Percentiles rank a stretch among this genome's conserved stretches.
Evolutionary conservation across 1,284 basidiomycete species (phyloP).

Genomic region (Butyriboletus regius): DNA sequence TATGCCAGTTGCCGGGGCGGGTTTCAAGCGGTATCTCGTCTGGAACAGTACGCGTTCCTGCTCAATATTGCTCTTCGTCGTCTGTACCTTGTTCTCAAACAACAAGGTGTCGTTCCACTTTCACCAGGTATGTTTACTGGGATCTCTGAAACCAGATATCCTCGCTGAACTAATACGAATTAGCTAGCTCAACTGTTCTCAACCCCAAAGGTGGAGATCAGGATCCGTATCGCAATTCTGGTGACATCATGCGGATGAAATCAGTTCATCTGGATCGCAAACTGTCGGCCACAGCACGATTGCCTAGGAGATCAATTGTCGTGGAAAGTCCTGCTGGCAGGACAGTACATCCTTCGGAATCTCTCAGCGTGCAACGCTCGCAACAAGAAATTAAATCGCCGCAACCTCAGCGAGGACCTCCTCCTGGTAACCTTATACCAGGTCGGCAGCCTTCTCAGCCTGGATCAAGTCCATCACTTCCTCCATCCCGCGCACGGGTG

Average conservation of each 20-base stretch:
- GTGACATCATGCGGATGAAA: conserved; percentile 91
- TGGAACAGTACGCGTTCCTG: conserved; percentile 97
- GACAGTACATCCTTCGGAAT: conserved; percentile 64
- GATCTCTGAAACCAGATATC: background rate
- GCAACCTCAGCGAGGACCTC: conserved; percentile 33
- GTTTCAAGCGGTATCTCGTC: conserved; percentile 84
- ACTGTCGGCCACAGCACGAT: conserved; percentile 80
- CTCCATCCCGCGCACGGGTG: conserved; percentile 35
- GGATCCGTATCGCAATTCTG: conserved; percentile 76
- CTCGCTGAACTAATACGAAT: conserved; percentile 14
- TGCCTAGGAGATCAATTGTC: conserved; percentile 91
- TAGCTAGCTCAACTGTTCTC: conserved; percentile 36
- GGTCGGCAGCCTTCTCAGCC: conserved; percentile 31
- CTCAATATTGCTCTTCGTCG: conserved; percentile 91
- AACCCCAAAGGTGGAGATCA: conserved; percentile 37
- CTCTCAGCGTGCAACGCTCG: conserved; percentile 37
- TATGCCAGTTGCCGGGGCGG: conserved; percentile 60
- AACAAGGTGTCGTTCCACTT: conserved; percentile 81
- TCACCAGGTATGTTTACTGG: conserved; percentile 54
- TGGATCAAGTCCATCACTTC: conserved; percentile 31
- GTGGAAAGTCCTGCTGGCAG: conserved; percentile 92
- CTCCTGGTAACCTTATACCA: conserved; percentile 30
- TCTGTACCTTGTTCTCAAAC: conserved; percentile 83
- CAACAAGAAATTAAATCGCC: conserved; percentile 30
- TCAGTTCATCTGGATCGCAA: conserved; percentile 90